A percentile compares a stretch with the other conserved stretches of the same genome.
These are phyloP conservation scores for Fusarium sp. DNA, from an alignment of 2,329 filamentous ascomycete genomes.

Conservation along the genomic window DNA sequence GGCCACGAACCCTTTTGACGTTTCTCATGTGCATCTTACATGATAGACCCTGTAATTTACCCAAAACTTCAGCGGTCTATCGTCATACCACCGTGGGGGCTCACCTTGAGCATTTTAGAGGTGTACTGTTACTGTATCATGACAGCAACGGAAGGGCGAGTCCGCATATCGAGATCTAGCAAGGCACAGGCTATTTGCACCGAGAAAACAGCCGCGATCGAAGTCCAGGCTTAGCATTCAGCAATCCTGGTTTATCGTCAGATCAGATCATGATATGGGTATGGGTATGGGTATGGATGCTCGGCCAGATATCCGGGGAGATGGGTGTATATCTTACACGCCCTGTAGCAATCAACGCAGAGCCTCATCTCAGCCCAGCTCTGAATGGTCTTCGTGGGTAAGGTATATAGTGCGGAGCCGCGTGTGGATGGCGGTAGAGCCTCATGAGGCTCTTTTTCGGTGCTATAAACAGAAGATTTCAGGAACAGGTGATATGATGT, in stretches of 20 bases:
- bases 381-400: background rate
- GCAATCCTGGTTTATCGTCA: slow-evolving; percentile 7
- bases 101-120: background rate
- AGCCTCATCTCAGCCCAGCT: slow-evolving; percentile 8
- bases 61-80: background rate
- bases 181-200: slow-evolving; percentile 4
- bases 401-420: slow-evolving; percentile 19
- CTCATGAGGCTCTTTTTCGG: slow-evolving; percentile 5
- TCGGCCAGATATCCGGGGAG: slow-evolving; percentile 31
- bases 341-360: slow-evolving; percentile 3
- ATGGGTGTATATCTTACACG: slow-evolving; percentile 3
- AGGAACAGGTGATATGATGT: slow-evolving; percentile 1
- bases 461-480: background rate
- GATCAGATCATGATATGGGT: slow-evolving; percentile 36
- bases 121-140: too few species aligned
- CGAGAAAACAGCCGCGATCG: slow-evolving; percentile 33
- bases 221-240: background rate
- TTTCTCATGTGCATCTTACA: background rate
- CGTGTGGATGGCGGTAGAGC: slow-evolving; percentile 2
- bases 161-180: slow-evolving; percentile 21
- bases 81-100: slow-evolving; percentile 12
- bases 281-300: too few species aligned
- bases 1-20: background rate
- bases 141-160: slow-evolving; percentile 22
- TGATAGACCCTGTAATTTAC: background rate